Conservation (phyloP, 1,284 basidiomycete species). For the Trichosporon sp. region DNA sequence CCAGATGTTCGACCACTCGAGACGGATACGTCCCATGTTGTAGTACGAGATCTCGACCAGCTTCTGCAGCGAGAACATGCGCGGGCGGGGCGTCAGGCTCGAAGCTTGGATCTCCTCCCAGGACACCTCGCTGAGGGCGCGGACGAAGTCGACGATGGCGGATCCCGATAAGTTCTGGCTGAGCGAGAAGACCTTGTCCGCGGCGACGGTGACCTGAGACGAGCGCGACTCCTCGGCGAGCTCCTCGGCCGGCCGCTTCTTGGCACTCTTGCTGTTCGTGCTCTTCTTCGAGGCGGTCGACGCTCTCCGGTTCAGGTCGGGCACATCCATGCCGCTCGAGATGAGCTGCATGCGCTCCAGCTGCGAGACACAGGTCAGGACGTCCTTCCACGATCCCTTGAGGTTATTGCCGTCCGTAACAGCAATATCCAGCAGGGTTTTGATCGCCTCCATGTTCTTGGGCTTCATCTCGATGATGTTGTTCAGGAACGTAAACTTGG, state of each 20-base stretch:
- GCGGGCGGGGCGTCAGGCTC: constrained; percentile 83
- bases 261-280: constrained; percentile 9
- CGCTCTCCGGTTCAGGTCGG: constrained; percentile 59
- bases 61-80: constrained; percentile 96
- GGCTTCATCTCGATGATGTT: constrained; percentile 96
- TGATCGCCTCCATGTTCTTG: constrained; percentile 98
- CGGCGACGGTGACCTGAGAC: constrained; percentile 95
- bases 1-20: constrained; percentile 99
- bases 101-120: constrained; percentile 99
- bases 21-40: constrained; percentile 97
- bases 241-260: constrained; percentile 69
- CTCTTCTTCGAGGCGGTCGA: constrained; percentile 16
- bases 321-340: constrained; percentile 74
- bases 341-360: constrained; percentile 97
- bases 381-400: constrained; percentile 92
- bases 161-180: constrained; percentile 91
- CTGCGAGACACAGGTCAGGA: constrained; percentile 91
- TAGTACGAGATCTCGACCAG: constrained; percentile 99
- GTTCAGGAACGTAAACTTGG: constrained; percentile 93
- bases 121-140: constrained; percentile 91
- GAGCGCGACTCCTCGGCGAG: constrained; percentile 95
- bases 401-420: constrained; percentile 90
- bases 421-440: constrained; percentile 84
- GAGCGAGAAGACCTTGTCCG: constrained; percentile 98
- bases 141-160: constrained; percentile 97